Conservation (phyloP, 371 early-diverging fungal species). For the Syncephalastrum sp. region DNA sequence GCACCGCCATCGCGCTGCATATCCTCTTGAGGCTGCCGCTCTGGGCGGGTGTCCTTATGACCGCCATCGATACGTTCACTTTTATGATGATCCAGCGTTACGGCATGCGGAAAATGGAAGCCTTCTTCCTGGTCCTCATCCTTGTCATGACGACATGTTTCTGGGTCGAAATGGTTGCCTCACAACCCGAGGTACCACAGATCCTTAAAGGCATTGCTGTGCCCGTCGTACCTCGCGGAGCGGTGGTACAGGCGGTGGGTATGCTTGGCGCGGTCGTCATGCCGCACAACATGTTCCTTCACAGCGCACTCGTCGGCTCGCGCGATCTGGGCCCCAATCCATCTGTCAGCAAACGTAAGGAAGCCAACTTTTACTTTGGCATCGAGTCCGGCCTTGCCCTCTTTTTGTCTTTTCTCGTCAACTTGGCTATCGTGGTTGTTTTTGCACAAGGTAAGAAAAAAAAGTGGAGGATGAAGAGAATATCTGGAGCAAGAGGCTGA, state of each 20-base stretch:
- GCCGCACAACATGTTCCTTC: slow-evolving; percentile 80
- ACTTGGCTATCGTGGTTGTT: slow-evolving; percentile 70
- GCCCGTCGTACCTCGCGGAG: slow-evolving; percentile 56
- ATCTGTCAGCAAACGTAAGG: slow-evolving; percentile 49
- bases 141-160: slow-evolving; percentile 67
- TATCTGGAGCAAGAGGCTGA: background rate
- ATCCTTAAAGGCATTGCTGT: slow-evolving; percentile 62
- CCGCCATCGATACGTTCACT: slow-evolving; percentile 67
- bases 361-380: slow-evolving; percentile 70
- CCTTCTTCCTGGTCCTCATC: slow-evolving; percentile 64
- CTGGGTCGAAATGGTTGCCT: slow-evolving; percentile 63
- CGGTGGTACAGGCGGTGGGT: slow-evolving; percentile 66
- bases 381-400: slow-evolving; percentile 68
- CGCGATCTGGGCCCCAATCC: slow-evolving; percentile 52
- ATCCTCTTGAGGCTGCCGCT: slow-evolving; percentile 61
- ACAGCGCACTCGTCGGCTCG: slow-evolving; percentile 66
- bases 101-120: slow-evolving; percentile 67
- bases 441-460: slow-evolving; percentile 43
- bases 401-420: slow-evolving; percentile 66
- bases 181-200: slow-evolving; percentile 50
- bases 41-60: slow-evolving; percentile 69
- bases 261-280: slow-evolving; percentile 73
- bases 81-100: slow-evolving; percentile 66
- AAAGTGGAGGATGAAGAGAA: background rate
- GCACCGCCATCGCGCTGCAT: slow-evolving; percentile 73